Evolutionary conservation across 179 eudicot species (phyloP), one percentile per base, ranked within the genome.

Genomic region (Spinacia oleracea): DNA sequence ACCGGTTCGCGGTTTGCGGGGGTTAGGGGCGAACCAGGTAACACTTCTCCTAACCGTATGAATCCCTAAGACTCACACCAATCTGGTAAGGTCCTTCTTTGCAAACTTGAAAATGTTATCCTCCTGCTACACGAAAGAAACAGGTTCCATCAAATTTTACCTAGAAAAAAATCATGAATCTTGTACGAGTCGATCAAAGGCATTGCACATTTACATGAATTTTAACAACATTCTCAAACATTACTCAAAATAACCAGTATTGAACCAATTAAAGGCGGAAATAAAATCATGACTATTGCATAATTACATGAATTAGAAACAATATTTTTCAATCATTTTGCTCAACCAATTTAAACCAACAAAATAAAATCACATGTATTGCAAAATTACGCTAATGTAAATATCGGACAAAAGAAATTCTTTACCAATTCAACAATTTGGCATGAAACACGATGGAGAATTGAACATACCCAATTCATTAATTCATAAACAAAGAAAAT

Each of bases 1-100:
- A n/a, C n/a, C n/a, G n/a, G n/a, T n/a, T n/a, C n/a, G n/a, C n/a
- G n/a, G n/a, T n/a, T n/a, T n/a, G n/a, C n/a, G n/a, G n/a, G n/a
- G n/a, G n/a, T n/a, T n/a, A n/a, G n/a, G n/a, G n/a, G n/a, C n/a
- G n/a, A n/a, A n/a, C n/a, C n/a, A n/a, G n/a, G n/a, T n/a, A n/a
- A n/a, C n/a, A n/a, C n/a, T n/a, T n/a, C 84, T 80, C 64, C 67
- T 78, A 32, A 87, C 89, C 70, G 35, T 87, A 87, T 25, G 89
- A 87, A 56, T 87, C 89, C 74, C 89, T 78, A 3, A 87, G 81
- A n/a, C 84, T 84, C 40, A 87, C 94, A 79, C 87, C 87, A 69
- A 85, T 85, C 75, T 85, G 85, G 1, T 85, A 85, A 0, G 87
- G 87, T 1, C 87, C 80, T 85, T 85, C 83, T 85, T 85, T 3